Percentiles rank a stretch among this genome's conserved stretches.
phyloP scores from a whole-genome alignment of 2,329 filamentous ascomycete genomes.

The Fusarium falciforme region DNA sequence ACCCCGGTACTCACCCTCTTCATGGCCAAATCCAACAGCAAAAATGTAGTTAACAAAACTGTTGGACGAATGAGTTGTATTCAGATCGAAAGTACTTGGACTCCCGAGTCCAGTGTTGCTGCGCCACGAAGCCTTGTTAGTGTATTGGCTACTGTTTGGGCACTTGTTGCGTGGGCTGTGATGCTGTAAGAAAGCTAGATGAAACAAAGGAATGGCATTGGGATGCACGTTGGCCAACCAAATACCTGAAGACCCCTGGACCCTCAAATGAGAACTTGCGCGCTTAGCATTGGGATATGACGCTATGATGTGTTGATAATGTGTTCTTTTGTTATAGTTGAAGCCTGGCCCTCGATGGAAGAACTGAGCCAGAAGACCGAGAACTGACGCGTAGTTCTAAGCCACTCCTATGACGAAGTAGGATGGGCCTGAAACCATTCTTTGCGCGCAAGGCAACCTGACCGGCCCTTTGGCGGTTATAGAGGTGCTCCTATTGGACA shows the following conservation, averaged over 20 bases:
- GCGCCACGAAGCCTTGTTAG: neutral
- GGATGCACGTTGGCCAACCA: neutral
- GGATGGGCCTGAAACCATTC: neutral
- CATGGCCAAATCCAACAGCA: neutral
- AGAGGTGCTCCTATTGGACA: neutral
- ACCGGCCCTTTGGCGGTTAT: neutral
- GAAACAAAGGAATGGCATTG: neutral
- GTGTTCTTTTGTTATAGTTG: no score
- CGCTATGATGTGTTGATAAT: no score
- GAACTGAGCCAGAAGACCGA: neutral
- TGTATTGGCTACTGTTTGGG: neutral
- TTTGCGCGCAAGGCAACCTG: neutral
- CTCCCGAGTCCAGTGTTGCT: neutral
- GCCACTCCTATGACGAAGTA: neutral
- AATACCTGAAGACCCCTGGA: neutral
- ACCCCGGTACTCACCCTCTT: neutral
- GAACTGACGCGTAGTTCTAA: neutral
- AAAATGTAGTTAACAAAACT: neutral
- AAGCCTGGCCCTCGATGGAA: no score
- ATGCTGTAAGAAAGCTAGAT: neutral
- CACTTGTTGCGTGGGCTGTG: neutral
- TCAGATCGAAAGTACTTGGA: slow-evolving; percentile 3
- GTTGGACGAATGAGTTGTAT: neutral
- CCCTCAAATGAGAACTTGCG: neutral
- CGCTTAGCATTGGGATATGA: no score